These are phyloP conservation scores for Raddia guianensis DNA, from an alignment of 176 grass and related monocot species.

Conservation along the genomic window DNA sequence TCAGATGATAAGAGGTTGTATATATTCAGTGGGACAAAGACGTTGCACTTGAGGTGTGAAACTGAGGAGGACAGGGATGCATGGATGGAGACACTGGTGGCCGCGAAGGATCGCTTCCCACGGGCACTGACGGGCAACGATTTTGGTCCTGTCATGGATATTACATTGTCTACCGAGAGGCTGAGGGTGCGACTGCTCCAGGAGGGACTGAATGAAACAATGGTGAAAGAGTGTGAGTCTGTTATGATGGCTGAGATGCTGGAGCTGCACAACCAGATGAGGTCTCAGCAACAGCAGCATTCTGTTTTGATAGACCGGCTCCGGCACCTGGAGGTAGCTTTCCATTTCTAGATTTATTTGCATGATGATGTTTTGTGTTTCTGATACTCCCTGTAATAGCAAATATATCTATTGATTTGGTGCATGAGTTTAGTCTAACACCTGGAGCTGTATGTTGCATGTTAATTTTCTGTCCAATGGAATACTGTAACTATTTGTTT, in stretches of 20 bases:
- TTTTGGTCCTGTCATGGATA: constrained; percentile 51
- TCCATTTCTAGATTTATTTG: constrained; percentile 43
- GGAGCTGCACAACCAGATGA: constrained; percentile 71
- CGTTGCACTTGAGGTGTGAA: constrained; percentile 81
- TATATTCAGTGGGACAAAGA: constrained; percentile 96
- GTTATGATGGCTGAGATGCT: constrained; percentile 85
- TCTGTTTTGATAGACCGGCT: constrained; percentile 81
- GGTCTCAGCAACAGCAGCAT: constrained; percentile 74
- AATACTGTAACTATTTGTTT: constrained; percentile 11
- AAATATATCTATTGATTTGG: no score
- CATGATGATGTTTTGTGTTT: constrained; percentile 19
- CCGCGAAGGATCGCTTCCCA: constrained; percentile 73
- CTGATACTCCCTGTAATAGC: neutral
- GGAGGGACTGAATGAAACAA: constrained; percentile 65
- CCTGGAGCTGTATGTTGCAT: neutral
- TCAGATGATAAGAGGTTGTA: constrained; percentile 99
- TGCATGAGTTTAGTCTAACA: no score
- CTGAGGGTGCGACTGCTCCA: constrained; percentile 60
- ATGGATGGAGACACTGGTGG: constrained; percentile 75
- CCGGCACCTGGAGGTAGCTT: constrained; percentile 83
- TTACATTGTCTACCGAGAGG: constrained; percentile 73
- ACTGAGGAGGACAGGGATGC: constrained; percentile 72
- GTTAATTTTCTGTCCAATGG: constrained; percentile 15
- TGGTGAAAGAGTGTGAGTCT: constrained; percentile 81
- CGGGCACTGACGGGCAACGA: constrained; percentile 58